Percentiles rank a stretch among this genome's conserved stretches.
phyloP scores from a whole-genome alignment of 108 stramenopile genomes.

The Licmophora abbreviata region DNA sequence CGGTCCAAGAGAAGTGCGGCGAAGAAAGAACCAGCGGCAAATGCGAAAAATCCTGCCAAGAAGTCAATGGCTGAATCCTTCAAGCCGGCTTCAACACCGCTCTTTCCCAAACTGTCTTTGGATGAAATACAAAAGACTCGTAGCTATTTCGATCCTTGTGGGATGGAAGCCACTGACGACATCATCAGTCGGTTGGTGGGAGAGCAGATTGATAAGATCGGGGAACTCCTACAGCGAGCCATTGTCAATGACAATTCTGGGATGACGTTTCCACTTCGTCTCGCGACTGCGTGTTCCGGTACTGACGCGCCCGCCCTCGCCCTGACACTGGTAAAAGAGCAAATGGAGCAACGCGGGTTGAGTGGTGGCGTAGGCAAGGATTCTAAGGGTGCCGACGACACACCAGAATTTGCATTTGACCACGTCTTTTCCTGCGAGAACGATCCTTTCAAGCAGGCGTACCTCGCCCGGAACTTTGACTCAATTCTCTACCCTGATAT shows the following conservation, averaged over 20 bases:
- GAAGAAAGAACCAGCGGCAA: constrained; percentile 8
- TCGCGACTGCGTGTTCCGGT: constrained; percentile 67
- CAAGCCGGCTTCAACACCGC: constrained; percentile 29
- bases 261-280: constrained; percentile 22
- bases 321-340: constrained; percentile 49
- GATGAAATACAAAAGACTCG: constrained; percentile 27
- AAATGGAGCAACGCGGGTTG: constrained; percentile 29
- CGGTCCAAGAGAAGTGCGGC: constrained; percentile 3
- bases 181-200: constrained; percentile 55
- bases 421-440: constrained; percentile 71
- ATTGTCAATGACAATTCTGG: constrained; percentile 5
- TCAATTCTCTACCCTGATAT: constrained; percentile 65
- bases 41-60: constrained; percentile 11
- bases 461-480: constrained; percentile 64
- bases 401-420: constrained; percentile 18
- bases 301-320: constrained; percentile 79
- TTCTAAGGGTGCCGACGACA: too few species aligned
- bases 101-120: constrained; percentile 19
- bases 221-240: constrained; percentile 24
- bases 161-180: constrained; percentile 70
- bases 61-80: constrained; percentile 32
- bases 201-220: constrained; percentile 47
- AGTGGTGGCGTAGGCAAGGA: neutral
- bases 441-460: constrained; percentile 80
- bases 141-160: constrained; percentile 58